Conservation (phyloP, 345 rosid species). For the Dovyalis caffra region DNA sequence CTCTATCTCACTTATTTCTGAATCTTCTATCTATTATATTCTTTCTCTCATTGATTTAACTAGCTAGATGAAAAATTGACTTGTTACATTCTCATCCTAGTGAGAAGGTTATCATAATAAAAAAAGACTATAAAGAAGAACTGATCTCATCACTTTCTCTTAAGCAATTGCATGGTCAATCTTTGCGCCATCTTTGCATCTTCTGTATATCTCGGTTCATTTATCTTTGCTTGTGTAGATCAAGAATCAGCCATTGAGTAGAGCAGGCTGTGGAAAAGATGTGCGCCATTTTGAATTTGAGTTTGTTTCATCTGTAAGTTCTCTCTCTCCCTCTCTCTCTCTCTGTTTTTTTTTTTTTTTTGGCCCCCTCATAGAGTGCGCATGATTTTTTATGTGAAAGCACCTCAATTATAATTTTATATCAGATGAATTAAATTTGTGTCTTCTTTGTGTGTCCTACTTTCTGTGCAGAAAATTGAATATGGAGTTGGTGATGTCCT, state of each 20-base stretch:
- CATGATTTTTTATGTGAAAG: background rate
- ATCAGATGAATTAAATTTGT: background rate
- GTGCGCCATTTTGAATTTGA: conserved; percentile 93
- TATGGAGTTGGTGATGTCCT: conserved; percentile 88
- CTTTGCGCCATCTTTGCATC: background rate
- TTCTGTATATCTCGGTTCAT: background rate
- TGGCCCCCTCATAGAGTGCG: background rate
- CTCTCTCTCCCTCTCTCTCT: too few relatives aligned
- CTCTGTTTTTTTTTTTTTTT: too few relatives aligned
- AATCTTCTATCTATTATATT: too few relatives aligned
- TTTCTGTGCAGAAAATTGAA: conserved; percentile 36
- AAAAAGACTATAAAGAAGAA: too few relatives aligned
- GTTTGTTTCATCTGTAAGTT: conserved; percentile 65
- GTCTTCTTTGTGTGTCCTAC: background rate
- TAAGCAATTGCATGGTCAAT: too few relatives aligned
- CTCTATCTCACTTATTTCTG: too few relatives aligned
- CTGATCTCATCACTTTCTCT: background rate
- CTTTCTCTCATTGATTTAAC: too few relatives aligned
- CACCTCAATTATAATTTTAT: background rate
- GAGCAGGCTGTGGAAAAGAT: conserved; percentile 61
- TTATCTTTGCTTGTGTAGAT: conserved; percentile 37
- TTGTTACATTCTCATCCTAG: too few relatives aligned
- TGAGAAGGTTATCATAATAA: too few relatives aligned
- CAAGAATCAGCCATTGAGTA: conserved; percentile 59
- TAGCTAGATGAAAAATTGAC: too few relatives aligned